Conservation (phyloP, 139 green algal species). For the Coelastrella sp. region DNA sequence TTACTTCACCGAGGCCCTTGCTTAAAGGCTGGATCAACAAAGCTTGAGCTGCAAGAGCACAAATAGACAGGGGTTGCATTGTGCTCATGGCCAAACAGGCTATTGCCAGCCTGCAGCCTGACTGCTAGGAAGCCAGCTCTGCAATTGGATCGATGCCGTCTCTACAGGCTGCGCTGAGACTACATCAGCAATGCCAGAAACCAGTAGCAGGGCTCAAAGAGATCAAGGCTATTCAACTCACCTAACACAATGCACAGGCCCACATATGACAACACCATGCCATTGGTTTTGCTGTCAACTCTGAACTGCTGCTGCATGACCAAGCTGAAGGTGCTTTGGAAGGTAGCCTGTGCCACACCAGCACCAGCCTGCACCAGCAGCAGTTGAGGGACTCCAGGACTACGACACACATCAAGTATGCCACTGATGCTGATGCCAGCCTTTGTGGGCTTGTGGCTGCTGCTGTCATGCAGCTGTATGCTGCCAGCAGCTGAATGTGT, state of each 20-base stretch:
- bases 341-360: slow-evolving; percentile 51
- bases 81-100: too few relatives aligned
- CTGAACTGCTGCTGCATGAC: slow-evolving; percentile 50
- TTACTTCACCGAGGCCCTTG: background rate
- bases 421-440: background rate
- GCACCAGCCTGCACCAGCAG: slow-evolving; percentile 43
- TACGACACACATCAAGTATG: slow-evolving; percentile 17
- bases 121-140: background rate
- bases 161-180: background rate
- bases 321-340: slow-evolving; percentile 45
- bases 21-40: slow-evolving; percentile 5
- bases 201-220: background rate
- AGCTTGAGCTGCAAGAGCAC: slow-evolving; percentile 8
- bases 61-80: background rate
- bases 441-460: background rate
- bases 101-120: background rate
- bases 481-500: background rate
- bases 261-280: slow-evolving; percentile 48
- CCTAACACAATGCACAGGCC: slow-evolving; percentile 28
- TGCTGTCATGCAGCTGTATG: background rate
- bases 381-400: slow-evolving; percentile 35
- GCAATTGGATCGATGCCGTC: background rate
- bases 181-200: background rate
- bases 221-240: background rate
- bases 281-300: slow-evolving; percentile 38